These are phyloP conservation scores for Nakazawaea ambrosiae DNA, from an alignment of 805 yeast species.

Conservation along the genomic window DNA sequence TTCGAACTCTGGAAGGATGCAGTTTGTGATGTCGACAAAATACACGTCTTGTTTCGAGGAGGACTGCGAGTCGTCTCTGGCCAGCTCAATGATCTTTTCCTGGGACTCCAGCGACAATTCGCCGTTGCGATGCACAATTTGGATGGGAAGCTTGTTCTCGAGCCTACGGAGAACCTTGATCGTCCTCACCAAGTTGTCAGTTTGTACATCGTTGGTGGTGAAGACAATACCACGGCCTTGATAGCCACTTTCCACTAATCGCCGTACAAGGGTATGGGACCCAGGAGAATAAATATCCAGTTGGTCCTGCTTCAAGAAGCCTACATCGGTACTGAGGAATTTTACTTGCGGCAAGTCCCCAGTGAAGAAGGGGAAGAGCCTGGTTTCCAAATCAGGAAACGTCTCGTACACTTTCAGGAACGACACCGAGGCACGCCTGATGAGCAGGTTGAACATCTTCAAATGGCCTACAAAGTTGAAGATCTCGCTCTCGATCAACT, in stretches of 20 bases:
- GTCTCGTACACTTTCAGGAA: background rate
- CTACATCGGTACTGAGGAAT: background rate
- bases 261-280: no score
- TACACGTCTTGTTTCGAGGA: conserved; percentile 11
- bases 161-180: conserved; percentile 15
- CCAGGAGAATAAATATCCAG: no score
- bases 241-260: no score
- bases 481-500: conserved; percentile 15
- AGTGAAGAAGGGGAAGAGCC: conserved; percentile 8
- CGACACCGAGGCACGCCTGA: conserved; percentile 8
- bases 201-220: conserved; percentile 37
- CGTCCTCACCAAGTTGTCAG: conserved; percentile 15
- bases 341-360: conserved; percentile 6
- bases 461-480: conserved; percentile 17
- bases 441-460: conserved; percentile 20
- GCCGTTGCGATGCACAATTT: conserved; percentile 15
- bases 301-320: conserved; percentile 3
- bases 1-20: conserved; percentile 3
- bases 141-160: conserved; percentile 18
- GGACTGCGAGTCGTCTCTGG: conserved; percentile 9
- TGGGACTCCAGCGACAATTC: conserved; percentile 23
- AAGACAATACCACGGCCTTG: conserved; percentile 40
- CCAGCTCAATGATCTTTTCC: conserved; percentile 16
- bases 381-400: conserved; percentile 14
- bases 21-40: conserved; percentile 14